Conservation (phyloP, 2,329 filamentous ascomycete species). For the Sporothrix variecibatus region DNA sequence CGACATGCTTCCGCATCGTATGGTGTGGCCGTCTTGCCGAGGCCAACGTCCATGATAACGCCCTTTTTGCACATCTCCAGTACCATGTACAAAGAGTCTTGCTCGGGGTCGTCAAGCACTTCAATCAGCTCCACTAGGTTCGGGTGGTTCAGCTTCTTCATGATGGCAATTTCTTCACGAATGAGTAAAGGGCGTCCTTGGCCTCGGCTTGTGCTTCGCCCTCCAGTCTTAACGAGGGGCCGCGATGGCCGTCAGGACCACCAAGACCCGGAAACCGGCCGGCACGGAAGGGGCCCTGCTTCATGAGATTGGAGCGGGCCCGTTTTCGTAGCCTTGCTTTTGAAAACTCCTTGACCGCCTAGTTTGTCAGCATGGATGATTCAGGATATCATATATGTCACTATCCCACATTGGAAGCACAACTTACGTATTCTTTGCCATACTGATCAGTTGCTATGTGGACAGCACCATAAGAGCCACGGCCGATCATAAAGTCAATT, state of each 20-base stretch:
- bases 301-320: slow-evolving; percentile 84
- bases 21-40: slow-evolving; percentile 79
- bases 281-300: slow-evolving; percentile 52
- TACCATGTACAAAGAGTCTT: slow-evolving; percentile 98
- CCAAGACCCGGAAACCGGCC: slow-evolving; percentile 48
- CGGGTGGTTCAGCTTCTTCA: slow-evolving; percentile 96
- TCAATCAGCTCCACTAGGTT: slow-evolving; percentile 94
- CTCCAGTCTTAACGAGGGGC: slow-evolving; percentile 27
- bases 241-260: slow-evolving; percentile 32
- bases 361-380: slow-evolving; percentile 25
- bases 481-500: slow-evolving; percentile 93
- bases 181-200: slow-evolving; percentile 78
- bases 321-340: slow-evolving; percentile 87
- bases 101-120: slow-evolving; percentile 90
- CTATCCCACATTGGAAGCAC: too few relatives aligned
- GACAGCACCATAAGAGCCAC: slow-evolving; percentile 92
- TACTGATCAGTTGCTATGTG: slow-evolving; percentile 88
- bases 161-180: slow-evolving; percentile 94
- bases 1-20: slow-evolving; percentile 82
- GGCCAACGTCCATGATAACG: slow-evolving; percentile 91
- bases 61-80: slow-evolving; percentile 99
- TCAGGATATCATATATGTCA: too few relatives aligned
- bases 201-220: slow-evolving; percentile 60
- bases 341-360: slow-evolving; percentile 98
- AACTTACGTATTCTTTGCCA: slow-evolving; percentile 84